phyloP scores from a whole-genome alignment of 768 basidiomycete genomes.

The Cystofilobasidium ferigula region DNA sequence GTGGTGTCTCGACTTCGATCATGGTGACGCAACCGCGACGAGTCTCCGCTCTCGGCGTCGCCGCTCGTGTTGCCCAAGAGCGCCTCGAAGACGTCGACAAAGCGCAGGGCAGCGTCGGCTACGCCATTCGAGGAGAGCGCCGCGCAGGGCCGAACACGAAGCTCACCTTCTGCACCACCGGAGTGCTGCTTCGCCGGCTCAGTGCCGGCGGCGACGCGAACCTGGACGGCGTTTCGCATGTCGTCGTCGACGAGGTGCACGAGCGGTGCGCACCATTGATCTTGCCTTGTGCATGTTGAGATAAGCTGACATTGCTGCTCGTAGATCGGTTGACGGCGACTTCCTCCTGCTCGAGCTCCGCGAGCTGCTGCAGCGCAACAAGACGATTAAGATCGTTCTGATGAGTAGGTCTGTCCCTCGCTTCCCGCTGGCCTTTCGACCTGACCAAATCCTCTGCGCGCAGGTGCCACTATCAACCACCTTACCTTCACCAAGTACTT shows the following conservation, averaged over 20 bases:
- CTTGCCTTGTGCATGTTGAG: not conserved
- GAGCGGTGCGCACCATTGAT: not conserved
- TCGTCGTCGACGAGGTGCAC: constrained; percentile 78
- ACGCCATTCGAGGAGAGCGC: constrained; percentile 77
- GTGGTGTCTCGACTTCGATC: constrained; percentile 60
- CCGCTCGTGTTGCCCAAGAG: constrained; percentile 74
- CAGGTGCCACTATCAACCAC: constrained; percentile 75
- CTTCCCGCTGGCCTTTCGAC: not conserved
- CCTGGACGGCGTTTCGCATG: constrained; percentile 61
- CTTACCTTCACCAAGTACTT: constrained; percentile 76
- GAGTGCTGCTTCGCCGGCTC: constrained; percentile 72
- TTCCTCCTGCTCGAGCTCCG: constrained; percentile 74
- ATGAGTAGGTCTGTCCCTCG: not conserved
- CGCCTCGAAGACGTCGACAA: constrained; percentile 44
- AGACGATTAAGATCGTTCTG: constrained; percentile 62
- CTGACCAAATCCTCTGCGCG: constrained; percentile 42
- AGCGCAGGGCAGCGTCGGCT: constrained; percentile 58
- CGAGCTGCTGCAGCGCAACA: constrained; percentile 56
- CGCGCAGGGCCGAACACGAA: constrained; percentile 57
- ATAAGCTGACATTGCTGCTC: not conserved
- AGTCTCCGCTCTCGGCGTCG: constrained; percentile 78
- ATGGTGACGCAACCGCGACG: constrained; percentile 81
- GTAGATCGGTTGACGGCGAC: constrained; percentile 75
- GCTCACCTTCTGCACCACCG: constrained; percentile 83
- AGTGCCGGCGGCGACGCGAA: constrained; percentile 55